A percentile compares a stretch with the other conserved stretches of the same genome.
Evolutionary conservation across 2,329 filamentous ascomycete species (phyloP).

Genomic region (Fusarium piperis): DNA sequence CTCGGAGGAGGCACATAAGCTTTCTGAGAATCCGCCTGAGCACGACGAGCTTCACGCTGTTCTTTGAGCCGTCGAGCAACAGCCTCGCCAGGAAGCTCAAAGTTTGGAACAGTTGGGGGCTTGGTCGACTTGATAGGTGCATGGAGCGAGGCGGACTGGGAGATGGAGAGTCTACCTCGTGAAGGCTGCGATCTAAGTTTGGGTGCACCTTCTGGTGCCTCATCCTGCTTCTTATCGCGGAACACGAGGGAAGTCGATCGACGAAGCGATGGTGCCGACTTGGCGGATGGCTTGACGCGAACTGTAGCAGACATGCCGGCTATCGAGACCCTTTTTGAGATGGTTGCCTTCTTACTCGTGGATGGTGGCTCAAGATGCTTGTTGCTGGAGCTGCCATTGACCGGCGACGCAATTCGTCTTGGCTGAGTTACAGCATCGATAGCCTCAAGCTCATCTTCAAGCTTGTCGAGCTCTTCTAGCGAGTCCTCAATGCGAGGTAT

Average conservation of each 20-base stretch:
- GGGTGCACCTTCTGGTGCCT: conserved; percentile 12
- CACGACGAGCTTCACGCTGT: conserved; percentile 64
- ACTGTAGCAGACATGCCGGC: conserved; percentile 52
- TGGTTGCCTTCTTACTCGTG: conserved; percentile 13
- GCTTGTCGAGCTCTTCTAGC: conserved; percentile 67
- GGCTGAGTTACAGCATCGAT: conserved; percentile 53
- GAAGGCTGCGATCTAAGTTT: conserved; percentile 23
- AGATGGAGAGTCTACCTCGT: conserved; percentile 30
- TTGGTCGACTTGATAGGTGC: conserved; percentile 62
- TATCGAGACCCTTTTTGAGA: conserved; percentile 43
- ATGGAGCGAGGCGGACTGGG: conserved; percentile 48
- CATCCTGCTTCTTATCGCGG: conserved; percentile 42
- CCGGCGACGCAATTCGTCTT: conserved; percentile 45
- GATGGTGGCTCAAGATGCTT: conserved; percentile 32
- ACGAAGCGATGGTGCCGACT: conserved; percentile 52
- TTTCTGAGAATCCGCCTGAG: conserved; percentile 49
- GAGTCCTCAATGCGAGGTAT: conserved; percentile 70
- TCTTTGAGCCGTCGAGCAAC: conserved; percentile 67
- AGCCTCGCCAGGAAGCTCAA: conserved; percentile 71
- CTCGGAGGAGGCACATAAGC: conserved; percentile 53
- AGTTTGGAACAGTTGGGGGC: conserved; percentile 63
- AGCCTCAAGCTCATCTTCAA: conserved; percentile 70
- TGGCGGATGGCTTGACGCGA: conserved; percentile 52
- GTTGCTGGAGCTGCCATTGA: conserved; percentile 16
- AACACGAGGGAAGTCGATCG: conserved; percentile 54